phyloP scores from a whole-genome alignment of 1,139 yeast species.

The Blastobotrys raffinosifermentans region DNA sequence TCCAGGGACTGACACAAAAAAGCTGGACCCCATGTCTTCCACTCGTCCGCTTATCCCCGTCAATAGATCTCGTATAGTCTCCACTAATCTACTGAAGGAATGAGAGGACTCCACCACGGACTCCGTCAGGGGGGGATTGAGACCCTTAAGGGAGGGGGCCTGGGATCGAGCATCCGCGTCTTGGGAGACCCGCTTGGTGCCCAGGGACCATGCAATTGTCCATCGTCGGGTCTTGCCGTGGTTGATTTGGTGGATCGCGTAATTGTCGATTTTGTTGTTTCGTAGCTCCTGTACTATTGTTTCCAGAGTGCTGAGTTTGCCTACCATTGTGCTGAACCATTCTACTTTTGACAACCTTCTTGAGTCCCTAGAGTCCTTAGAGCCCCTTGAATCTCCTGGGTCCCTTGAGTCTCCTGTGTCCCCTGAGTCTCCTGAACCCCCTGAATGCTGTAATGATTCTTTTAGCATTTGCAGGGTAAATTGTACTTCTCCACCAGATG shows the following conservation, averaged over 20 bases:
- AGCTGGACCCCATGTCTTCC: neutral
- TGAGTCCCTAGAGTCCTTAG: no score
- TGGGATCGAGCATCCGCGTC: constrained; percentile 6
- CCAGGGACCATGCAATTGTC: constrained; percentile 40
- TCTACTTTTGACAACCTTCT: no score
- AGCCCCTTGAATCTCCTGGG: no score
- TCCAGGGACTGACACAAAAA: constrained; percentile 15
- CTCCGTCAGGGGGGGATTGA: constrained; percentile 13
- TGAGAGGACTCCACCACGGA: neutral
- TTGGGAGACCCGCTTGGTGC: constrained; percentile 10
- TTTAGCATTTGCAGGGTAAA: constrained; percentile 33
- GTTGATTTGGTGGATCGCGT: constrained; percentile 30
- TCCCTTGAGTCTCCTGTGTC: no score
- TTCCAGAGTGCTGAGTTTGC: constrained; percentile 31
- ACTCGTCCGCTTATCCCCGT: neutral
- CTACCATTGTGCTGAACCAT: constrained; percentile 40
- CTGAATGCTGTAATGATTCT: no score
- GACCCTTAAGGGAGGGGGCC: constrained; percentile 6
- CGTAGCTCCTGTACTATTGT: constrained; percentile 22
- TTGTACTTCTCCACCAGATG: constrained; percentile 39
- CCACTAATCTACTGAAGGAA: neutral
- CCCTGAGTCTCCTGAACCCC: no score
- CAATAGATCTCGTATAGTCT: neutral
- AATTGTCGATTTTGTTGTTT: constrained; percentile 23
- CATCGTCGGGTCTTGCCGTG: constrained; percentile 36